Evolutionary conservation across 2,329 filamentous ascomycete species (phyloP).

Genomic region (Orbilia oligospora): DNA sequence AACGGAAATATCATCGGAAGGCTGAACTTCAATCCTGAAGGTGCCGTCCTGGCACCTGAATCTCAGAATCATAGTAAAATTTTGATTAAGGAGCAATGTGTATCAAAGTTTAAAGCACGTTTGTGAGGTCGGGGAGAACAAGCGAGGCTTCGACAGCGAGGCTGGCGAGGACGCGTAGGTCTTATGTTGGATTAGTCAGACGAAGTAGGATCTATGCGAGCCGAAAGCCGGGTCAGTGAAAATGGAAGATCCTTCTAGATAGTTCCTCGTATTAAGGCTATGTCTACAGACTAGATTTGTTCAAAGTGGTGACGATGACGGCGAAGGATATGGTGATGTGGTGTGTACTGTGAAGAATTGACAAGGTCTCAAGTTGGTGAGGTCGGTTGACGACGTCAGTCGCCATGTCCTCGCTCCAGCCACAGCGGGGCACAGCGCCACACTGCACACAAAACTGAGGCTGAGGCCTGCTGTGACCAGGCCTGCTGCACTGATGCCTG

Average conservation of each 20-base stretch:
- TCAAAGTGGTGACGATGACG: background rate
- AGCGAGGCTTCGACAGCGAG: background rate
- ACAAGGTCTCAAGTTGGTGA: background rate
- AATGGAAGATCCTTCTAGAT: slow-evolving; percentile 33
- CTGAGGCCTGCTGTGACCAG: too few relatives aligned
- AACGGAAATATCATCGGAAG: slow-evolving; percentile 70
- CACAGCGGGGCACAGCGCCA: slow-evolving; percentile 46
- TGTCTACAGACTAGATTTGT: background rate
- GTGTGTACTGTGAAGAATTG: background rate
- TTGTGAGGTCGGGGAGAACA: background rate
- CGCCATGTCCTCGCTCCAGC: slow-evolving; percentile 42
- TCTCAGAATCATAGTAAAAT: slow-evolving; percentile 80
- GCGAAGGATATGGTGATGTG: background rate
- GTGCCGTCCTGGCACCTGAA: slow-evolving; percentile 94
- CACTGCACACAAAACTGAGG: too few relatives aligned
- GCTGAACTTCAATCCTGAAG: slow-evolving; percentile 84
- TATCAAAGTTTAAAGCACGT: background rate
- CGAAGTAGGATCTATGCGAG: slow-evolving; percentile 24
- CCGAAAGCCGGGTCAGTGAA: background rate
- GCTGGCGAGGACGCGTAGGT: slow-evolving; percentile 35
- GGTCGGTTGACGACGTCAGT: slow-evolving; percentile 53
- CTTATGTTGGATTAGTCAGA: slow-evolving; percentile 58
- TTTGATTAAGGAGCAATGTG: background rate
- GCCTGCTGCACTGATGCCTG: too few relatives aligned
- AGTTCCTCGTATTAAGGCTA: slow-evolving; percentile 9